Evolutionary conservation across 768 basidiomycete genomes (phyloP), one percentile per base, ranked within the genome.

Genomic region (Chlorophyllum brunneum): DNA sequence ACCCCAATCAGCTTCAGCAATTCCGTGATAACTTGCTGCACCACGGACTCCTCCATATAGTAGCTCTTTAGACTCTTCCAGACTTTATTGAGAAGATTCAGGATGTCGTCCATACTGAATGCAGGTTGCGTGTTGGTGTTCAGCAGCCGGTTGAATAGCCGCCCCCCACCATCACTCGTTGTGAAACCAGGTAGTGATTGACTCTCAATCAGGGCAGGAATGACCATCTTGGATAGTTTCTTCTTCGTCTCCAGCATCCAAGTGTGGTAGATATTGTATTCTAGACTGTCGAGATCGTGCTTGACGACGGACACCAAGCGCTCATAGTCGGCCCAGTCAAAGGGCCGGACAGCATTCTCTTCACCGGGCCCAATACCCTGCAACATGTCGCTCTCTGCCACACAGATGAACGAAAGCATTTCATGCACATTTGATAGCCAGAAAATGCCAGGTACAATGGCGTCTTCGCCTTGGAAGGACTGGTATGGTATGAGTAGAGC

Each of bases 381-480:
- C 7, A 93, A 78, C 85, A 98, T 97, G 69, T 99, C 97, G 64
- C 88, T 88, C 70, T 99, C 97, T n/a, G 97, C 97, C 33, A 98
- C 88, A 62, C 91, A 95, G 63, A 98, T 95, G 70, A 98, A 99
- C 4, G 97, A 99, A 27, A 98, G 78, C 83, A 98, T 95, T 66
- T 99, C 97, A 67, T 99, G 97, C 31, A 99, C 95, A 61, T 99
- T 99, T 27, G 97, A 98, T n/a, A 99, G 76, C 97, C 97, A 99
- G 79, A 91, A 99, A 59, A 98, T 90, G 33, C 97, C 97, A 5
- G 97, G 97, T 31, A 95, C 75, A 55, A 99, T 92, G 13, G 94
- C 87, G 51, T 98, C 97, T 68, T 99, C 97, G 56, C 93, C 86
- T 11, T 79, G 79, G 75, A 92, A 97, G 11, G 88, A 91, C 91